Evolutionary conservation across 768 basidiomycete genomes (phyloP).

Genomic region (Gautieria morchelliformis): DNA sequence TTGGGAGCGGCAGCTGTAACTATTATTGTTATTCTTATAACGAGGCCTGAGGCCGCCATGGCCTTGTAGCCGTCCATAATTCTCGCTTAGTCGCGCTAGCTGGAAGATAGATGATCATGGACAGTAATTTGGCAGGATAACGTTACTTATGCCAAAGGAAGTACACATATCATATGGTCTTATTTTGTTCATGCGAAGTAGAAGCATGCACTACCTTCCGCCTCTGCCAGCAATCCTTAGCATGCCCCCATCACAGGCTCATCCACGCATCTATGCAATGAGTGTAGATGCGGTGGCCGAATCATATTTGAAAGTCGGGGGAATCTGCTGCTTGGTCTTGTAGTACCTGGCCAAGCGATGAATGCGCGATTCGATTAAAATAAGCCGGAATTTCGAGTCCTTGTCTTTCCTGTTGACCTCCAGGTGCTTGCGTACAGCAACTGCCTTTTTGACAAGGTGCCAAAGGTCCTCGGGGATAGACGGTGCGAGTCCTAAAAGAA

Average conservation of each 20-base stretch:
- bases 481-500: slow-evolving; percentile 86
- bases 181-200: not conserved
- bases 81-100: too few species aligned
- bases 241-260: not conserved
- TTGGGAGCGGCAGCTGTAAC: too few species aligned
- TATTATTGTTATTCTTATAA: too few species aligned
- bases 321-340: slow-evolving; percentile 96
- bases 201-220: not conserved
- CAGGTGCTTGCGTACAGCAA: slow-evolving; percentile 97
- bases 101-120: too few species aligned
- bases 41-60: too few species aligned
- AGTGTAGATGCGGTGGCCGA: slow-evolving; percentile 88
- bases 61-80: too few species aligned
- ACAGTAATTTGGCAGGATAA: too few species aligned
- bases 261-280: slow-evolving; percentile 47
- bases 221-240: not conserved
- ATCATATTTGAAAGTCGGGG: slow-evolving; percentile 98
- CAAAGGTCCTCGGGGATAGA: slow-evolving; percentile 98
- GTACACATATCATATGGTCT: not conserved
- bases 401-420: slow-evolving; percentile 98
- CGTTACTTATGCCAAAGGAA: not conserved
- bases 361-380: slow-evolving; percentile 98
- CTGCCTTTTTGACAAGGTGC: slow-evolving; percentile 99
- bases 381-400: slow-evolving; percentile 94
- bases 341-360: slow-evolving; percentile 97